Evolutionary conservation across 768 basidiomycete species (phyloP), one percentile per base, ranked within the genome.

Genomic region (Boletus rex-veris): DNA sequence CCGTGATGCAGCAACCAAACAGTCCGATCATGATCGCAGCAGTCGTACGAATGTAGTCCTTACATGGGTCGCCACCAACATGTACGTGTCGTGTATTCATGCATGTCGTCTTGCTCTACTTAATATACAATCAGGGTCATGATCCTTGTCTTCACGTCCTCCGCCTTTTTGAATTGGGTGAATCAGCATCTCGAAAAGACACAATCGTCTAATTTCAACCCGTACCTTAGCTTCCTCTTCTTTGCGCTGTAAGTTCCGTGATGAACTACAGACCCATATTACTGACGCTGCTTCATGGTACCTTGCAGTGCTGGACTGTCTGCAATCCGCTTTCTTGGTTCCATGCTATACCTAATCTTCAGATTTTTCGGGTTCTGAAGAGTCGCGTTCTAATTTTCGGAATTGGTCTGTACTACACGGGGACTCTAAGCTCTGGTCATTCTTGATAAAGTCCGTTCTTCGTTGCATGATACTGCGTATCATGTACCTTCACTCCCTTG

Each of bases 141-240:
- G 81, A 85, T 88, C 57, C 64, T 89, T 38, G 76, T 82, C 37
- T 90, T 90, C 73, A 92, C 89, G 9, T 90, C 88, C 8, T 76
- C 75, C 5, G 86, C 82, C 7, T 95, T 95, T 73, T 77, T 80
- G 38, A 75, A 81, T 16, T 94, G 88, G 86, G 84, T 90, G 31
- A 71, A 78, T 24, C 51, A 72, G 30, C 81, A 88, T 59, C 74
- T 91, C 47, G 68, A 77, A 44, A 69, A 65, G n/a, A 68, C 72
- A 1, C 73, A 74, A 5, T 75, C 78, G 52, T 74, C 80, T 14
- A 77, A 77, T 21, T 93, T 94, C 75, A 95, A 95, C 64, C 91
- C 92, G n/a, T 95, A 94, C 71, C 79, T 91, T 45, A 82, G 80
- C 28, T 87, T 91, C 75, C 78, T 94, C 50, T 94, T 95, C 78